Percentiles rank a stretch among this genome's conserved stretches.
phyloP scores from a whole-genome alignment of 2,329 filamentous ascomycete genomes.

The Fusarium proliferatum region DNA sequence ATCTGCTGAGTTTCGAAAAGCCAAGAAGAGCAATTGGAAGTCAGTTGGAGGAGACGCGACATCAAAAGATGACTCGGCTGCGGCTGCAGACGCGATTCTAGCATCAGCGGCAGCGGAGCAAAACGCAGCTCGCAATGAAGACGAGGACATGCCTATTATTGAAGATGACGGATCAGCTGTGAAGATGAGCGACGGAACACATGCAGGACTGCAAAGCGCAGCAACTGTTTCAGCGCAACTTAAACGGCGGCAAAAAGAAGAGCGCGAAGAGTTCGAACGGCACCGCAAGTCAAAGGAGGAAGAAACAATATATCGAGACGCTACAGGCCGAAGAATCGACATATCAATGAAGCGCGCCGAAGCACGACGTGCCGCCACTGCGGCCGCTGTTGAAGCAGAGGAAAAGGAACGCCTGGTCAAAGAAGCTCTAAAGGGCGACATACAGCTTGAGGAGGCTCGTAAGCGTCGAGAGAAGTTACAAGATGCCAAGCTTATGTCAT shows the following conservation, averaged over 20 bases:
- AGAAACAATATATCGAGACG: constrained; percentile 95
- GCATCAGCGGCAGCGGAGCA: constrained; percentile 76
- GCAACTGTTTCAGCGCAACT: constrained; percentile 79
- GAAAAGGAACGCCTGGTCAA: constrained; percentile 75
- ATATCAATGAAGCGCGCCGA: constrained; percentile 91
- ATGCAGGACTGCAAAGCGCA: constrained; percentile 87
- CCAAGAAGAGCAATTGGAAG: constrained; percentile 86
- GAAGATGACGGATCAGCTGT: constrained; percentile 60
- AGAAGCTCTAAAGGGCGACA: constrained; percentile 83
- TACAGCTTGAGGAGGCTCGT: constrained; percentile 78
- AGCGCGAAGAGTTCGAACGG: constrained; percentile 63
- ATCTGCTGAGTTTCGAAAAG: constrained; percentile 74
- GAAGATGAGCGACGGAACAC: constrained; percentile 87
- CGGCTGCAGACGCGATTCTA: constrained; percentile 81
- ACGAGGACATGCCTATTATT: constrained; percentile 62
- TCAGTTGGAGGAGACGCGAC: constrained; percentile 62
- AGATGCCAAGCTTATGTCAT: constrained; percentile 83
- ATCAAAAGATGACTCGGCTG: constrained; percentile 60
- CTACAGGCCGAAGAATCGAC: constrained; percentile 93
- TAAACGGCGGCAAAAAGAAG: constrained; percentile 72
- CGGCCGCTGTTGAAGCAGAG: constrained; percentile 74
- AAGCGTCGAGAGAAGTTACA: constrained; percentile 74
- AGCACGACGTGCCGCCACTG: constrained; percentile 71
- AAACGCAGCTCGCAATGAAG: constrained; percentile 59
- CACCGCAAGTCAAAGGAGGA: constrained; percentile 63